phyloP scores from a whole-genome alignment of 2,329 filamentous ascomycete genomes.

The Ceratocystis diversiconidia region DNA sequence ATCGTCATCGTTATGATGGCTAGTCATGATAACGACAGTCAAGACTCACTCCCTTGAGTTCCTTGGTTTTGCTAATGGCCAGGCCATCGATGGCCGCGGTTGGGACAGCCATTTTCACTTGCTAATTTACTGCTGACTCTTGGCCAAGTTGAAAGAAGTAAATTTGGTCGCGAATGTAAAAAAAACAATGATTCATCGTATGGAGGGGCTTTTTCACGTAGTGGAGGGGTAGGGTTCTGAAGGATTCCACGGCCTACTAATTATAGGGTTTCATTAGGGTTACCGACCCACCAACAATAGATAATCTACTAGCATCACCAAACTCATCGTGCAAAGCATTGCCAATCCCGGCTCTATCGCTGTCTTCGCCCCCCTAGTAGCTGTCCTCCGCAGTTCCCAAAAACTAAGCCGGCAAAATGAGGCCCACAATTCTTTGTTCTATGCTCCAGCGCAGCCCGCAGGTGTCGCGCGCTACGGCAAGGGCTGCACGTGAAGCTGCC shows the following conservation, averaged over 20 bases:
- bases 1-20: not conserved
- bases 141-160: not conserved
- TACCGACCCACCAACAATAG: not conserved
- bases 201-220: slow-evolving; percentile 10
- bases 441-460: not conserved
- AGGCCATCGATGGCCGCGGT: slow-evolving; percentile 36
- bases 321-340: not conserved
- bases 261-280: not conserved
- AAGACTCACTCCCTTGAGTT: slow-evolving; percentile 41
- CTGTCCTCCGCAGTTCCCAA: too few species aligned
- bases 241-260: not conserved
- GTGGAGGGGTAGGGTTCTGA: slow-evolving; percentile 9
- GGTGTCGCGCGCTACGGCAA: slow-evolving; percentile 22
- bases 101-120: slow-evolving; percentile 17
- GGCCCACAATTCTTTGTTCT: not conserved
- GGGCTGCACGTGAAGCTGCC: slow-evolving; percentile 8
- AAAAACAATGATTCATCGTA: not conserved
- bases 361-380: not conserved
- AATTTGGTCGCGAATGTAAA: not conserved
- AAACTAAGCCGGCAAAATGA: not conserved
- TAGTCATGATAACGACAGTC: not conserved
- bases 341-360: not conserved
- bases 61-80: slow-evolving; percentile 44
- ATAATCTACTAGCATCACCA: not conserved
- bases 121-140: not conserved